Evolutionary conservation across 192 early-diverging fungal genomes (phyloP), one percentile per base, ranked within the genome.

Genomic region (Phlyctochytrium planicorne): DNA sequence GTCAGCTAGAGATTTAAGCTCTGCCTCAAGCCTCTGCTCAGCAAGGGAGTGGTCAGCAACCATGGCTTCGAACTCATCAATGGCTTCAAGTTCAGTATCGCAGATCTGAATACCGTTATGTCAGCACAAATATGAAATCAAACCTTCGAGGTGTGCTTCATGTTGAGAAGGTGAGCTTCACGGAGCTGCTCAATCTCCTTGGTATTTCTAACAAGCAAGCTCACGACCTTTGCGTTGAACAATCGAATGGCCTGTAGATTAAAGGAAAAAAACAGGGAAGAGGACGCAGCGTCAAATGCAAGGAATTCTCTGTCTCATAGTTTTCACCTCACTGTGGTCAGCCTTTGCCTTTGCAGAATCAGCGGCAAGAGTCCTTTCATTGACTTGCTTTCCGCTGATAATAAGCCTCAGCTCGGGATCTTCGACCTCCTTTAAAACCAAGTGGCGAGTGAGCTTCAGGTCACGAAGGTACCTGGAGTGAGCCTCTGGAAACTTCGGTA

Each of bases 61-160:
- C 34, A 68, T 35, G n/a, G 67, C 55, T 3, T 68, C 59, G 59
- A 60, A 60, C 47, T 68, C 67, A 32, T 68, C 30, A 16, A 68
- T 34, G 25, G 37, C 29, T 23, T 68, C 67, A 35, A 68, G 33
- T 50, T 68, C 67, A 34, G 34, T 29, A 37, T 68, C 67, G 59
- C 57, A 20, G 53, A 57, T 57, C 65, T 67, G 30, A 34, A 33
- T 61, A 65, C 2, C 20, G 16, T 65, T 59, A 52, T 53, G 35
- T 3, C 0, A 55, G 1, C 17, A 10, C 10, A 12, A 52, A 52
- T n/a, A 17, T 31, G 55, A 24, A n/a, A 27, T 17, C 20, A 6
- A 60, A 67, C 65, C 34, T 53, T 67, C n/a, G 65, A 25, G 30
- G 34, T 60, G 56, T 61, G 55, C 27, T 60, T 60, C 24, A 56